These are phyloP conservation scores for Penicillium maclennaniae DNA, from an alignment of 495 filamentous ascomycete species.

Conservation along the genomic window DNA sequence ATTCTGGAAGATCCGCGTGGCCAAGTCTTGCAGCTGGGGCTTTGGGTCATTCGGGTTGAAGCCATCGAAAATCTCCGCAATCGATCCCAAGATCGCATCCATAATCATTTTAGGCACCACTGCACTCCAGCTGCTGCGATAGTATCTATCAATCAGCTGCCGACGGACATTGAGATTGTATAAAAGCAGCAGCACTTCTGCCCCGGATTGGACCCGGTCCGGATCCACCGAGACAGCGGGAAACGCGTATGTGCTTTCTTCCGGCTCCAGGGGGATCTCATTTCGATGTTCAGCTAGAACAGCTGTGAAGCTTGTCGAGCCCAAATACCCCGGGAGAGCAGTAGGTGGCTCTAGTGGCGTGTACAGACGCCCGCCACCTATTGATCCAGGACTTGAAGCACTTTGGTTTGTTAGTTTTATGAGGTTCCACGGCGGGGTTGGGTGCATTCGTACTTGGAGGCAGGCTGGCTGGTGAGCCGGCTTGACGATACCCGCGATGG, in stretches of 20 bases:
- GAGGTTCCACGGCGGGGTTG: background rate
- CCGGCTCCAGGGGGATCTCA: constrained; percentile 37
- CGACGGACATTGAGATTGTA: constrained; percentile 30
- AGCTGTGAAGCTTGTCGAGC: constrained; percentile 49
- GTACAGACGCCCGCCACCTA: constrained; percentile 21
- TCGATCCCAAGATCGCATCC: constrained; percentile 27
- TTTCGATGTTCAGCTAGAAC: constrained; percentile 40
- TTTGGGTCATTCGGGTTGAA: constrained; percentile 26
- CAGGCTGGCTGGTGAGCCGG: constrained; percentile 20
- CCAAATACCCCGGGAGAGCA: constrained; percentile 42
- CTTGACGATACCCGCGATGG: constrained; percentile 9
- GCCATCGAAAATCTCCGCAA: constrained; percentile 22
- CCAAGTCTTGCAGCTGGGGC: constrained; percentile 27
- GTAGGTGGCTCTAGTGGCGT: constrained; percentile 25
- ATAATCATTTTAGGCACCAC: constrained; percentile 24
- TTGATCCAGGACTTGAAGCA: constrained; percentile 28
- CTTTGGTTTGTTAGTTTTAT: constrained; percentile 7
- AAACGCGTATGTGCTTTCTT: constrained; percentile 28
- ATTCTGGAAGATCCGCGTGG: constrained; percentile 32
- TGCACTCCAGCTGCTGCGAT: constrained; percentile 17
- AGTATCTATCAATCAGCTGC: constrained; percentile 26
- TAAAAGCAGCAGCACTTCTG: constrained; percentile 41
- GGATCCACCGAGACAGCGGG: constrained; percentile 26
- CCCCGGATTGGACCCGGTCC: constrained; percentile 35
- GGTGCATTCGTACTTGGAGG: constrained; percentile 23